These are phyloP conservation scores for Salix udensis DNA, from an alignment of 345 rosid species.

Conservation along the genomic window DNA sequence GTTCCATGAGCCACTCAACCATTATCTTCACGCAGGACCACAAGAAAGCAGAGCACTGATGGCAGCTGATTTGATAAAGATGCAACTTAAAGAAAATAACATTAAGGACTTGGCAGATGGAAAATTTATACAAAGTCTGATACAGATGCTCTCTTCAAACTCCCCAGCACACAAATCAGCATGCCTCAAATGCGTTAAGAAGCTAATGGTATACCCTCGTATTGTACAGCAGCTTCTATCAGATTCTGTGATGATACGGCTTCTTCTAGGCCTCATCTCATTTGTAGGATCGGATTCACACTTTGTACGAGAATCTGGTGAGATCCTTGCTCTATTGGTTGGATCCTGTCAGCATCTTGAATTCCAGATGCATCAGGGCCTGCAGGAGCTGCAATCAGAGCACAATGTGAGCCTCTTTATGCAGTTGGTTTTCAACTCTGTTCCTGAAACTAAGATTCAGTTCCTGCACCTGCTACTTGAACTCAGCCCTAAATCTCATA, in stretches of 20 bases:
- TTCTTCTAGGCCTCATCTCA: slow-evolving; percentile 33
- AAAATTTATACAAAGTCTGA: slow-evolving; percentile 35
- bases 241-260: slow-evolving; percentile 36
- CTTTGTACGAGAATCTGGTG: slow-evolving; percentile 41
- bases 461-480: slow-evolving; percentile 43
- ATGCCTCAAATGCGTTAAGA: slow-evolving; percentile 44
- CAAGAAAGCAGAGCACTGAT: slow-evolving; percentile 44
- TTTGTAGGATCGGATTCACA: slow-evolving; percentile 28
- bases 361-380: slow-evolving; percentile 34
- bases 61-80: slow-evolving; percentile 42
- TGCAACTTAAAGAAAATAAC: slow-evolving; percentile 38
- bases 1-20: not conserved
- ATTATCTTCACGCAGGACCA: slow-evolving; percentile 21
- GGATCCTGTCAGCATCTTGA: slow-evolving; percentile 28
- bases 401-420: slow-evolving; percentile 41
- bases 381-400: slow-evolving; percentile 45
- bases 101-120: slow-evolving; percentile 34
- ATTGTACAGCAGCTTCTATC: slow-evolving; percentile 36
- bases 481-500: slow-evolving; percentile 40
- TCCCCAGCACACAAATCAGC: slow-evolving; percentile 38
- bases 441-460: slow-evolving; percentile 32
- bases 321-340: slow-evolving; percentile 40
- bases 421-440: slow-evolving; percentile 26
- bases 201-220: slow-evolving; percentile 31
- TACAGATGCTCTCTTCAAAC: slow-evolving; percentile 42